Evolutionary conservation across 2,329 filamentous ascomycete species (phyloP), one percentile per base, ranked within the genome.

Genomic region (Fusarium abutilonis): DNA sequence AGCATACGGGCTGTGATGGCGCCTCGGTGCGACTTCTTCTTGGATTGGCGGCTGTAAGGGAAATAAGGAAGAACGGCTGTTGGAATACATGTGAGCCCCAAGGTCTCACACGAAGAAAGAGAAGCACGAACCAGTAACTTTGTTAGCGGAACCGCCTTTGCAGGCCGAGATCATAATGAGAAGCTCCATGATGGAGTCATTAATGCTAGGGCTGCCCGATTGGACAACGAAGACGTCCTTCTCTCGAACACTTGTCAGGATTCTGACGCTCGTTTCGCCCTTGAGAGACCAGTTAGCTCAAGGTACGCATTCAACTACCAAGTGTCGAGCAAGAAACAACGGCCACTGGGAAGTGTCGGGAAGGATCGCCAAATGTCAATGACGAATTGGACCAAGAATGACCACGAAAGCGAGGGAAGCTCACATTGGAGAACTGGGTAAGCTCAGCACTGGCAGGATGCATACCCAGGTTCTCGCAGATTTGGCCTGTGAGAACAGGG

Each of bases 151-250:
- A 67, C 94, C 95, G 73, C 95, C 93, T 79, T 97, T 98, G 85
- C 95, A 99, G 69, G 95, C 95, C 66, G 92, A 95, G 72, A 98
- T 97, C 92, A 99, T 96, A 78, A 99, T 98, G 74, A 99, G 86
- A 74, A 99, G 85, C 83, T 99, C 95, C 93, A 99, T 97, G 74
- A 99, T 93, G 73, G 92, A 96, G 80, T 99, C 95, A 77, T 99
- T 99, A 83, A 97, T 97, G 79, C 90, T 92, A 74, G 88, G 85
- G 79, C 95, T 97, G 66, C 95, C 95, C 63, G 94, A 98, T 82
- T 99, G 95, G 60, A 99, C 90, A 75, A 99, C 94, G 77, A 98
- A 99, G 71, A 99, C 94, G 84, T 99, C 94, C 78, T 98, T 96
- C 75, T 99, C 96, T 69, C 95, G 91, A 66, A 99, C 93, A 76